Conservation (phyloP, 2,329 filamentous ascomycete genomes). For the Botrytis elliptica region DNA sequence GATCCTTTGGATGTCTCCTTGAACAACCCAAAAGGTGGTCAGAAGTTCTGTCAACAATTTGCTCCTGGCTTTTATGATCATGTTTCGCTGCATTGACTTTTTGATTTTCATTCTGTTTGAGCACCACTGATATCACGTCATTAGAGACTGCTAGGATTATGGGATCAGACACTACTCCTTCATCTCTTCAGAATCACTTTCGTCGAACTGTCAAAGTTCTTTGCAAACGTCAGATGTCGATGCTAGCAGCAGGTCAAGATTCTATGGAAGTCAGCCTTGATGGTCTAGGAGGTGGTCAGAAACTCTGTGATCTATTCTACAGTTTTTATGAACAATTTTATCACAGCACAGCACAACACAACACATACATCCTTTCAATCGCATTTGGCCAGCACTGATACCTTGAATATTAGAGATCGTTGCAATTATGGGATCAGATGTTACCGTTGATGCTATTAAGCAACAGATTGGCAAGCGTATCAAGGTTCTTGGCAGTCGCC, state of each 20-base stretch:
- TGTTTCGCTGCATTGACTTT: not conserved
- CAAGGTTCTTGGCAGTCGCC: slow-evolving; percentile 51
- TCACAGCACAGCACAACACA: not conserved
- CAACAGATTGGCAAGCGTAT: slow-evolving; percentile 38
- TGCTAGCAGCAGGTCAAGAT: slow-evolving; percentile 46
- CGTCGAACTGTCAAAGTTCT: slow-evolving; percentile 47
- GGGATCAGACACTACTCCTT: slow-evolving; percentile 31
- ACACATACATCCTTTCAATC: not conserved
- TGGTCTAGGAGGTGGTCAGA: slow-evolving; percentile 18
- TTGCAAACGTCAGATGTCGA: slow-evolving; percentile 48
- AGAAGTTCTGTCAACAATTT: slow-evolving; percentile 7
- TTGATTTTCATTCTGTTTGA: not conserved
- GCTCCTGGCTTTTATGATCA: not conserved
- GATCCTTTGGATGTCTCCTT: slow-evolving; percentile 38
- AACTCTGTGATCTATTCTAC: not conserved
- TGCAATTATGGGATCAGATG: slow-evolving; percentile 31
- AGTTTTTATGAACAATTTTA: not conserved
- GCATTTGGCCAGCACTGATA: not conserved
- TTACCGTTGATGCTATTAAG: slow-evolving; percentile 28
- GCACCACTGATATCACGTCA: not conserved
- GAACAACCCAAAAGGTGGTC: not conserved
- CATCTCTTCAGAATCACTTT: slow-evolving; percentile 31
- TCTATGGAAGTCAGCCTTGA: slow-evolving; percentile 39
- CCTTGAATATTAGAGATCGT: slow-evolving; percentile 22
- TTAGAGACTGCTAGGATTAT: slow-evolving; percentile 29